Conservation (phyloP, 768 basidiomycete genomes). For the Leucocoprinus leucothites region DNA sequence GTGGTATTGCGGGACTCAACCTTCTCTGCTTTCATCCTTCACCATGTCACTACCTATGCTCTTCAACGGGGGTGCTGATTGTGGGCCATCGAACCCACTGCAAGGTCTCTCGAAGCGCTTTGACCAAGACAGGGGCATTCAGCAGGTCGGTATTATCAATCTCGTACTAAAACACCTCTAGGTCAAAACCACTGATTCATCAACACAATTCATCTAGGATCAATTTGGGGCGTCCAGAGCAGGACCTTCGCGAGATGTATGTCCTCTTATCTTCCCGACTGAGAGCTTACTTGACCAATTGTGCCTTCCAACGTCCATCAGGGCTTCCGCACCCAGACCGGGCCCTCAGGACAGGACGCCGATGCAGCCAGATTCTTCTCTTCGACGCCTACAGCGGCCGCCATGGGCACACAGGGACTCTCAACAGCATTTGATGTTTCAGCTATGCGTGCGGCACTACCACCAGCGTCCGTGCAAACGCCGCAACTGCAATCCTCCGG, state of each 20-base stretch:
- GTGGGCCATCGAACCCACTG: slow-evolving; percentile 82
- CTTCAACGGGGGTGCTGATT: slow-evolving; percentile 69
- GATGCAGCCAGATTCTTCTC: slow-evolving; percentile 75
- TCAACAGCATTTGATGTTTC: slow-evolving; percentile 56
- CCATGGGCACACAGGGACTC: background rate
- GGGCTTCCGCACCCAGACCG: slow-evolving; percentile 59
- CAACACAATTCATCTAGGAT: slow-evolving; percentile 45
- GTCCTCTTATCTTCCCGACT: slow-evolving; percentile 15
- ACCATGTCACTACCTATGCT: slow-evolving; percentile 81
- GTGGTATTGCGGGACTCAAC: background rate
- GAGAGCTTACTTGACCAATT: background rate
- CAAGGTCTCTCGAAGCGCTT: slow-evolving; percentile 78
- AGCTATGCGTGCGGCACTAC: slow-evolving; percentile 48
- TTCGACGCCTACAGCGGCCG: slow-evolving; percentile 18
- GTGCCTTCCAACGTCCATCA: slow-evolving; percentile 20
- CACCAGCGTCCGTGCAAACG: slow-evolving; percentile 23
- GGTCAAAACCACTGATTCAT: background rate
- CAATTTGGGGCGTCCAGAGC: slow-evolving; percentile 60
- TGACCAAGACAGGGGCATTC: slow-evolving; percentile 73
- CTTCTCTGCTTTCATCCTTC: slow-evolving; percentile 9
- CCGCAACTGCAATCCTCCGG: slow-evolving; percentile 22
- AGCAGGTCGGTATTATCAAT: slow-evolving; percentile 50
- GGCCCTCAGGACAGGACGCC: slow-evolving; percentile 43
- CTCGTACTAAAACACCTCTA: slow-evolving; percentile 10
- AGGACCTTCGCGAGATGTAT: slow-evolving; percentile 62